phyloP scores from a whole-genome alignment of 306 rosid species.

The Malus orientalis region DNA sequence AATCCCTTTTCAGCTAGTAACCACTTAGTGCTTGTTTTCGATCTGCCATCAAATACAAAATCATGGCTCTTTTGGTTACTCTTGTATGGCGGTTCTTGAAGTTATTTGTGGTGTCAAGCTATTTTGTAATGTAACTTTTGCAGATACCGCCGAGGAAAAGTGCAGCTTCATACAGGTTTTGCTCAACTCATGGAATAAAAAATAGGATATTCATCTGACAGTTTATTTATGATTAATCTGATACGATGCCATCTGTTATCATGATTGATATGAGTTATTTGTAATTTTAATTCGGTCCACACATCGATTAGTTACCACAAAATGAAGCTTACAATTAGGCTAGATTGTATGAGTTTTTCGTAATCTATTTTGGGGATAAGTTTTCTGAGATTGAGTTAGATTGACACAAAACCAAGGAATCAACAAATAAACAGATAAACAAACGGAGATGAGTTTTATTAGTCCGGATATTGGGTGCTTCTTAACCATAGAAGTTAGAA shows the following conservation, averaged over 20 bases:
- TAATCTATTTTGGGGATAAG: neutral
- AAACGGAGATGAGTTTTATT: neutral
- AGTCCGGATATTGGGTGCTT: neutral
- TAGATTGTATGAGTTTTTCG: neutral
- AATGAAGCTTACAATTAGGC: neutral
- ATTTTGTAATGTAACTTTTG: slow-evolving; percentile 19
- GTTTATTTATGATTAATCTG: neutral
- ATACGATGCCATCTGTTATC: neutral
- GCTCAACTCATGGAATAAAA: neutral
- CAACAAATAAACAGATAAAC: neutral
- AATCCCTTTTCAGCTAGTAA: neutral
- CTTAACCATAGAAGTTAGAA: neutral
- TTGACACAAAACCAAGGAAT: neutral
- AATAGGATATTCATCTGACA: neutral
- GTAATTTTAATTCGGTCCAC: neutral
- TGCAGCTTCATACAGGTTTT: slow-evolving; percentile 95
- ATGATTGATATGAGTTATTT: neutral
- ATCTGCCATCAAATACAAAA: neutral
- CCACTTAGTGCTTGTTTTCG: neutral
- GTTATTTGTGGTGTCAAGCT: slow-evolving; percentile 5
- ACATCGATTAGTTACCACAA: neutral
- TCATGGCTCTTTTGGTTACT: neutral
- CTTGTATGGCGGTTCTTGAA: neutral
- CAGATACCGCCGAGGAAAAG: slow-evolving; percentile 96
- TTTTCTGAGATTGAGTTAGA: neutral